Conservation (phyloP, 2,329 filamentous ascomycete species). For the Chaetomiaceae sp. region DNA sequence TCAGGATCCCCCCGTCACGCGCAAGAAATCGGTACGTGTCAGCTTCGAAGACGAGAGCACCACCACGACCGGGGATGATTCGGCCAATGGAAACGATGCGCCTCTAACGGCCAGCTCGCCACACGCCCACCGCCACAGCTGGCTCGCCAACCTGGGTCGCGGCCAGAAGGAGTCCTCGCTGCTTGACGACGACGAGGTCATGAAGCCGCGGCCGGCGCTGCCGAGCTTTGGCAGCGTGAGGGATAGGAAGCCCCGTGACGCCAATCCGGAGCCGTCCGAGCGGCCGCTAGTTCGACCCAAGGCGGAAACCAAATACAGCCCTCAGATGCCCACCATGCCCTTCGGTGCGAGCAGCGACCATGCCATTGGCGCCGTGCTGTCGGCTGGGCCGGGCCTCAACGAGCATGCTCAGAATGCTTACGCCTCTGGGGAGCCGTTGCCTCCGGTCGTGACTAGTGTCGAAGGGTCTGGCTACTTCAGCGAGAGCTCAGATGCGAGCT, state of each 20-base stretch:
- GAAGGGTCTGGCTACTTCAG: constrained; percentile 60
- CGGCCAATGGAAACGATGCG: constrained; percentile 34
- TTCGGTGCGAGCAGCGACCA: constrained; percentile 55
- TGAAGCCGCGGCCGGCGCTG: constrained; percentile 68
- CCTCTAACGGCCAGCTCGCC: constrained; percentile 35
- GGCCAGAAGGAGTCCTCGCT: constrained; percentile 45
- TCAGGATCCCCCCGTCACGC: constrained; percentile 34
- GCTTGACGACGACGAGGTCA: constrained; percentile 58
- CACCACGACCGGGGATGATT: constrained; percentile 45
- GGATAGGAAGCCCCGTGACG: constrained; percentile 50
- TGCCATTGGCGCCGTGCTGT: constrained; percentile 49
- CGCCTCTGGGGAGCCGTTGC: constrained; percentile 58
- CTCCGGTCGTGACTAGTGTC: constrained; percentile 63
- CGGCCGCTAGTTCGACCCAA: constrained; percentile 51
- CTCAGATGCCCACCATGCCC: constrained; percentile 20
- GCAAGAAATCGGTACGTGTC: constrained; percentile 63
- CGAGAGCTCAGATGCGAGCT: constrained; percentile 42
- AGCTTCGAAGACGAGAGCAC: constrained; percentile 71
- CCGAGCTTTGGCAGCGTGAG: constrained; percentile 71
- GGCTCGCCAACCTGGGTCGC: constrained; percentile 46
- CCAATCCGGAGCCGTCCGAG: constrained; percentile 49
- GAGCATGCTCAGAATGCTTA: constrained; percentile 47
- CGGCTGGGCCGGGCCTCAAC: constrained; percentile 39
- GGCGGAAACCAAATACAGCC: constrained; percentile 28
- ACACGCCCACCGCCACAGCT: constrained; percentile 37